Conservation (phyloP, 495 filamentous ascomycete species). For the Aspergillus bertholletiae region DNA sequence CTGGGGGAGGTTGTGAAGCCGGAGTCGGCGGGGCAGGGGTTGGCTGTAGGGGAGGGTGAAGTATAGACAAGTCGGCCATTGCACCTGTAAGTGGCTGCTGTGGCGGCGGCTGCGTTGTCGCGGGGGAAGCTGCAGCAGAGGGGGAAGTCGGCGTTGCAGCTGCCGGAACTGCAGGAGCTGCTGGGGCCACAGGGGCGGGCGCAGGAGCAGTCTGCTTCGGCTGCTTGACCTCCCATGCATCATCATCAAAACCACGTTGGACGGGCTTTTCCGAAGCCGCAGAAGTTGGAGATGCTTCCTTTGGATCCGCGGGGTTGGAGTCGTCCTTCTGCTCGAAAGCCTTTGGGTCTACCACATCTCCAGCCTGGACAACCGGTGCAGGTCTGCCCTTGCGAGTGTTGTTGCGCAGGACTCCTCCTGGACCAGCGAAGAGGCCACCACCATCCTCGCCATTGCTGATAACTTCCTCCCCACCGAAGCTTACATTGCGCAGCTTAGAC, state of each 20-base stretch:
- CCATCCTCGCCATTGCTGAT: constrained; percentile 49
- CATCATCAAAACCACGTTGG: constrained; percentile 80
- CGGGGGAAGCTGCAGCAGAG: constrained; percentile 33
- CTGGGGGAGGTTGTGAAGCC: constrained; percentile 23
- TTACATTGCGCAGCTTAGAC: constrained; percentile 57
- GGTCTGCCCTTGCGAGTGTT: constrained; percentile 95
- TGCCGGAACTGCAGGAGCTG: constrained; percentile 25
- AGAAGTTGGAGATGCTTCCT: constrained; percentile 42
- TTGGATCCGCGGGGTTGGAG: constrained; percentile 42
- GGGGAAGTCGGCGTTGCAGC: constrained; percentile 24
- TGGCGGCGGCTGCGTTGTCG: constrained; percentile 35
- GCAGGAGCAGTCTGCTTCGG: constrained; percentile 54
- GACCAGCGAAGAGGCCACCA: constrained; percentile 85
- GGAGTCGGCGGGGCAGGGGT: constrained; percentile 51
- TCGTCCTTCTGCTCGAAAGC: constrained; percentile 66
- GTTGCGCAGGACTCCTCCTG: constrained; percentile 82
- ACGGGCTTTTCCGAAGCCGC: constrained; percentile 44
- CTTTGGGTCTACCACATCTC: constrained; percentile 81
- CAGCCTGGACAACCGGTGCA: constrained; percentile 76
- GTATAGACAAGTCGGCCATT: constrained; percentile 75
- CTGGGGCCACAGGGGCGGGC: constrained; percentile 23
- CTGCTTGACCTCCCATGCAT: constrained; percentile 97
- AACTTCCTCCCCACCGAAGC: constrained; percentile 55
- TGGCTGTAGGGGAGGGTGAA: constrained; percentile 73
- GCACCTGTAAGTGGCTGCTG: constrained; percentile 61